Conservation (phyloP, 2,329 filamentous ascomycete genomes). For the Botrytis aclada region DNA sequence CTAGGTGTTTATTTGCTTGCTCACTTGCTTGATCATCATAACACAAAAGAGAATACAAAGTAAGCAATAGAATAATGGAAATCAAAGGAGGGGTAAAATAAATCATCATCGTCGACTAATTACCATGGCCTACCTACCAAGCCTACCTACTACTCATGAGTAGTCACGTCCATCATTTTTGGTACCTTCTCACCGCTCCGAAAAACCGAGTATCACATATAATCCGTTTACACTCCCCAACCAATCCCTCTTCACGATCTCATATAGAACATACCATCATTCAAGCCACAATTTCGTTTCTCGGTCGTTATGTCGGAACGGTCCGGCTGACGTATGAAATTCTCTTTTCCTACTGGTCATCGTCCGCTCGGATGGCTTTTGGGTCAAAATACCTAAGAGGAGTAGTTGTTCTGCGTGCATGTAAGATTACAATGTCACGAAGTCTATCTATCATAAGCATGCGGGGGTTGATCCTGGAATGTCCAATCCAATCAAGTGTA, state of each 20-base stretch:
- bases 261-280: not conserved
- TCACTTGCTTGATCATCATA: not conserved
- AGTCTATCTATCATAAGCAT: not conserved
- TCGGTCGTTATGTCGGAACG: constrained; percentile 14
- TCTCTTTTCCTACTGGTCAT: not conserved
- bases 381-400: not conserved
- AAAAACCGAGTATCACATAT: not conserved
- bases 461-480: not conserved
- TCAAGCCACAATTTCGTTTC: constrained; percentile 3
- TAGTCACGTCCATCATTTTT: not conserved
- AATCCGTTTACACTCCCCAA: not conserved
- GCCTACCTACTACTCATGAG: not conserved
- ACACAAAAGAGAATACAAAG: not conserved
- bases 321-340: constrained; percentile 14
- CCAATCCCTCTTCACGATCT: not conserved
- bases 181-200: not conserved
- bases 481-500: not conserved
- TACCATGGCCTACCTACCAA: not conserved
- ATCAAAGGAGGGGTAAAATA: not conserved
- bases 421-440: not conserved
- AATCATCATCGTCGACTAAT: not conserved
- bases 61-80: not conserved
- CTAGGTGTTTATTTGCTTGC: not conserved
- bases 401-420: not conserved
- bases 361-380: not conserved